Conservation (phyloP, 2,329 filamentous ascomycete species). For the Coniella lustricola region DNA sequence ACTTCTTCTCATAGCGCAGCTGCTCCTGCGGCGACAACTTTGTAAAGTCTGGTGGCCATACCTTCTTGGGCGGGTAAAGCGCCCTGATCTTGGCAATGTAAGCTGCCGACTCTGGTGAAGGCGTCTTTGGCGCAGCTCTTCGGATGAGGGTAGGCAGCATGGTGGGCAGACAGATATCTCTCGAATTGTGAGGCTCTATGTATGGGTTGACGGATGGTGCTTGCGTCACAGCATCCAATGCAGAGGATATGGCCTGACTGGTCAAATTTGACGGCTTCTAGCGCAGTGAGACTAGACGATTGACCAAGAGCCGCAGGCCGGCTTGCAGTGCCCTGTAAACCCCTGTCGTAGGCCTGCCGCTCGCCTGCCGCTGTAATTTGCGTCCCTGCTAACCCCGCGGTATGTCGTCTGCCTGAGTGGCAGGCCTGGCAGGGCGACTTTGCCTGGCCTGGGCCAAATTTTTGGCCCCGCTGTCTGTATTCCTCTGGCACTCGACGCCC, state of each 20-base stretch:
- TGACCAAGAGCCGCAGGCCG: too few species aligned
- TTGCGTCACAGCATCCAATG: neutral
- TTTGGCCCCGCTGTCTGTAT: constrained; percentile 11
- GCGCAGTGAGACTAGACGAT: too few species aligned
- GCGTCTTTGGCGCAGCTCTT: constrained; percentile 27
- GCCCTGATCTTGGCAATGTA: constrained; percentile 29
- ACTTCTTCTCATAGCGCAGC: constrained; percentile 72
- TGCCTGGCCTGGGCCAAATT: constrained; percentile 10
- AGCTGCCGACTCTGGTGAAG: constrained; percentile 4
- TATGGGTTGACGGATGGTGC: neutral
- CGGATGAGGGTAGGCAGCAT: constrained; percentile 43
- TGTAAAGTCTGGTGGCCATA: constrained; percentile 72
- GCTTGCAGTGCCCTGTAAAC: too few species aligned
- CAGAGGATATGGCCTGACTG: neutral
- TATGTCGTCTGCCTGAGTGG: neutral
- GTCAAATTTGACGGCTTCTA: too few species aligned
- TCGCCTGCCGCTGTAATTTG: neutral
- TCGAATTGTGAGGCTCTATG: neutral
- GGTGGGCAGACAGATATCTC: constrained; percentile 19
- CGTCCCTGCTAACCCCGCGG: neutral
- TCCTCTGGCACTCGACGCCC: neutral
- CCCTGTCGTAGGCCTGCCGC: too few species aligned
- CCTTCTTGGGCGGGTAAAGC: constrained; percentile 59
- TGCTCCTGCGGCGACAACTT: constrained; percentile 65
- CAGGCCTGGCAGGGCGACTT: neutral